Base-by-base conservation (phyloP, 192 early-diverging fungal species). In the Piromyces finnis region DNA sequence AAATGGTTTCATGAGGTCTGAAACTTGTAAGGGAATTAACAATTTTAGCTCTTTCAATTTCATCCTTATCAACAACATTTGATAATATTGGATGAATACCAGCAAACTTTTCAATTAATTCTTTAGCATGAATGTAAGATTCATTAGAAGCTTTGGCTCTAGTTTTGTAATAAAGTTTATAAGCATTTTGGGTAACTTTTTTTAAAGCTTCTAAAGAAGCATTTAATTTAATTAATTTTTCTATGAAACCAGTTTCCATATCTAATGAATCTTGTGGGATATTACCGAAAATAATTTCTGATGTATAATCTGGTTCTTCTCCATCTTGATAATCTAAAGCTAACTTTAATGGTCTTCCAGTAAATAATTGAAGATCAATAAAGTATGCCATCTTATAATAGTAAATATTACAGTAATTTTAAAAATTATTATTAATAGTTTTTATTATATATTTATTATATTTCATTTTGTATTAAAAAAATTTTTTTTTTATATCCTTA, bases 361-460 rank as follows among this genome's bases (percentile, higher is more conserved):
- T 86, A 83, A 97, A 99, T 32, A 98, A 86, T 84, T 98, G 95
- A 79, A 99, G 85, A 86, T 99, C 97, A 14, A 99, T 83, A 78
- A 98, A 85, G 81, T 94, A 95, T 1, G 97, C 96, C 29, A 99
- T 81, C 81, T 85, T 79, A 79, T n/a, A n/a, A n/a, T n/a, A n/a
- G n/a, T n/a, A n/a, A n/a, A n/a, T n/a, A n/a, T n/a, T n/a, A n/a
- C n/a, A n/a, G n/a, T n/a, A n/a, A n/a, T n/a, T n/a, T n/a, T n/a
- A n/a, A n/a, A n/a, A n/a, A n/a, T n/a, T n/a, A n/a, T n/a, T n/a
- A n/a, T n/a, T n/a, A n/a, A n/a, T n/a, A n/a, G n/a, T n/a, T n/a
- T n/a, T n/a, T n/a, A n/a, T n/a, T n/a, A n/a, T n/a, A n/a, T n/a
- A n/a, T n/a, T n/a, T n/a, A n/a, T n/a, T n/a, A n/a, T n/a, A n/a